A percentile compares a stretch with the other conserved stretches of the same genome.
Conservation (phyloP, 73 alveolate species). For the Halteria grandinella region DNA sequence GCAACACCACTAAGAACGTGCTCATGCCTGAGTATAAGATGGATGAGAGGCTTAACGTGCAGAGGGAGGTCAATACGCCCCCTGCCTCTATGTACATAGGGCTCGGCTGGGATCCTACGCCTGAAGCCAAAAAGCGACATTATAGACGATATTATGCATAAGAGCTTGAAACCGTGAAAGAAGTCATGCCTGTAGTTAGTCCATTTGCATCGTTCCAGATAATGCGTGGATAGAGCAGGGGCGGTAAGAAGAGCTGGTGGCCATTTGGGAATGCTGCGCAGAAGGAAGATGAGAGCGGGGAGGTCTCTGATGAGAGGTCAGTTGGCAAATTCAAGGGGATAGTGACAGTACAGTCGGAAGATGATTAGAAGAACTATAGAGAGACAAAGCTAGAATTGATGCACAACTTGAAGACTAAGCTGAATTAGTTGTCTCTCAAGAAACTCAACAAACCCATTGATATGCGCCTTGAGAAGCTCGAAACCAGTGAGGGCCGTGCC, state of each 20-base stretch:
- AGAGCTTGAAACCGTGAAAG: constrained; percentile 81
- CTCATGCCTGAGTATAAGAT: constrained; percentile 55
- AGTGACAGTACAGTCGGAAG: constrained; percentile 47
- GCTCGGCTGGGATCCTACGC: constrained; percentile 48
- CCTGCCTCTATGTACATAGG: constrained; percentile 53
- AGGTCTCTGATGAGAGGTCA: constrained; percentile 34
- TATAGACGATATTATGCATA: constrained; percentile 82
- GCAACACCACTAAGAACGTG: constrained; percentile 37
- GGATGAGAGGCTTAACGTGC: constrained; percentile 33
- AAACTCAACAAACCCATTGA: constrained; percentile 22
- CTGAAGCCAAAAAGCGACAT: constrained; percentile 57
- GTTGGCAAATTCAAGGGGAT: constrained; percentile 72
- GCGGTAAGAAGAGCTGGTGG: constrained; percentile 52
- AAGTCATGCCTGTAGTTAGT: constrained; percentile 49
- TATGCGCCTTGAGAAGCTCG: constrained; percentile 42
- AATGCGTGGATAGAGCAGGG: constrained; percentile 58
- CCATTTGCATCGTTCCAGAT: constrained; percentile 59
- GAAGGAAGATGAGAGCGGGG: constrained; percentile 62
- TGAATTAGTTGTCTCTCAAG: constrained; percentile 3
- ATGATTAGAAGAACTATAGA: constrained; percentile 10
- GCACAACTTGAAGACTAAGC: constrained; percentile 18
- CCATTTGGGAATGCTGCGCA: not conserved
- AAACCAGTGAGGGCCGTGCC: constrained; percentile 53
- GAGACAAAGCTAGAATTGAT: constrained; percentile 30
- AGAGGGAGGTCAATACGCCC: constrained; percentile 46